Conservation (phyloP, 305 asterid genomes). For the Solanum chacoense region DNA sequence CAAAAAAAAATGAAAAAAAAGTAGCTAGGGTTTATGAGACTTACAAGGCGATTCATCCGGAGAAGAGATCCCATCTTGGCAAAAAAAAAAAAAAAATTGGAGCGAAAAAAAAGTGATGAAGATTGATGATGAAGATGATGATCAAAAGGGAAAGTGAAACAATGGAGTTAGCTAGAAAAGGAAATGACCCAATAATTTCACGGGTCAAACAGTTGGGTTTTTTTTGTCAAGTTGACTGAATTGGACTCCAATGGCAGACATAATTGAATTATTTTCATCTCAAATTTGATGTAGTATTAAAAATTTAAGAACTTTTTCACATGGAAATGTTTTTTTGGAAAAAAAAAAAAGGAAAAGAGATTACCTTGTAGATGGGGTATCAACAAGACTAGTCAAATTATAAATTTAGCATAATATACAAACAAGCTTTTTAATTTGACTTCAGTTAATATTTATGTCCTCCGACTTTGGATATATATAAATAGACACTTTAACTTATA, state of each 20-base stretch:
- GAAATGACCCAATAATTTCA: neutral
- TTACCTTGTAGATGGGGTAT: neutral
- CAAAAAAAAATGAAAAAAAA: too few relatives aligned
- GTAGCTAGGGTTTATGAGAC: neutral
- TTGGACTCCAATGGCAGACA: neutral
- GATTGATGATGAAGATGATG: neutral
- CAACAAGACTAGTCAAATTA: neutral
- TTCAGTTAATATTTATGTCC: too few relatives aligned
- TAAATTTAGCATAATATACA: too few relatives aligned
- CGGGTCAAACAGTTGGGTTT: neutral
- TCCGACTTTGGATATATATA: rapidly evolving
- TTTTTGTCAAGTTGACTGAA: neutral
- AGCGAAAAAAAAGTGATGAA: neutral
- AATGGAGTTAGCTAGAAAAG: neutral
- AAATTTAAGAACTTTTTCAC: neutral
- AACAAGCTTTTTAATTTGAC: too few relatives aligned
- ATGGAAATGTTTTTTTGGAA: neutral
- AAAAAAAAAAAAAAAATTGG: too few relatives aligned
- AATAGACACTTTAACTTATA: too few relatives aligned
- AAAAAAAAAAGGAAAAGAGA: neutral
- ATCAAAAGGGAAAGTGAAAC: neutral
- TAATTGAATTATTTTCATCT: neutral
- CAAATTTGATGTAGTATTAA: neutral
- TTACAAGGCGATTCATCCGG: slow-evolving; percentile 2
- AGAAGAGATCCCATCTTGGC: neutral